Evolutionary conservation across 768 basidiomycete species (phyloP), one percentile per base, ranked within the genome.

Genomic region (Mycena haematopus): DNA sequence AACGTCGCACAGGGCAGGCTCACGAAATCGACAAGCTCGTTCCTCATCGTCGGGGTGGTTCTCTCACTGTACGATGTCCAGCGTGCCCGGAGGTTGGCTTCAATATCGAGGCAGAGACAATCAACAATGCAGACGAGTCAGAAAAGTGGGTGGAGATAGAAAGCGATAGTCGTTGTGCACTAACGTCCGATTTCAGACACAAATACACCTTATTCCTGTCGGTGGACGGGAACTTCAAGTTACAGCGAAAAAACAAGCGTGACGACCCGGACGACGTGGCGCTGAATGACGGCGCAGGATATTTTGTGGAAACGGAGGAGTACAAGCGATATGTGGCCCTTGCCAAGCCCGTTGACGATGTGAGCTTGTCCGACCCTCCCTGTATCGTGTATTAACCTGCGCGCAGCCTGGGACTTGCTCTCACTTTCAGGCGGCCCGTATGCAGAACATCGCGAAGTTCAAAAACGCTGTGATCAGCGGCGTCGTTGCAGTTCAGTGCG

Each of bases 401-500:
- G 6, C 9, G 9, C 29, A 31, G 29, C 29, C 29, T 9, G 29
- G 29, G 4, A 31, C 29, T 31, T 31, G 29, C 29, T 31, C 29
- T 14, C 72, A 75, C 33, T 67, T 77, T 6, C 6, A 62, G n/a
- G 73, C 73, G 2, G 63, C 66, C 6, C 51, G 60, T 19, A 66
- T 75, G 38, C 74, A 75, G 53, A 73, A 73, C 56, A 45, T 69
- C 9, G 57, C 68, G 44, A 73, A 72, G 35, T 74, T 72, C 61
- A 73, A 70, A 45, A 70, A 70, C 52, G 63, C 68, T 21, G 69
- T 68, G n/a, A 65, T 72, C 36, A 73, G 56, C 8, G 72, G 74
- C 3, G 70, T 75, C 1, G 69, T 76, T 8, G 67, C 68, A 3
- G 51, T 75, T 5, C 68, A 73, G 27, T 76, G 74, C 60, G 72